phyloP scores from a whole-genome alignment of 768 basidiomycete genomes.

The Naganishia kalamii region DNA sequence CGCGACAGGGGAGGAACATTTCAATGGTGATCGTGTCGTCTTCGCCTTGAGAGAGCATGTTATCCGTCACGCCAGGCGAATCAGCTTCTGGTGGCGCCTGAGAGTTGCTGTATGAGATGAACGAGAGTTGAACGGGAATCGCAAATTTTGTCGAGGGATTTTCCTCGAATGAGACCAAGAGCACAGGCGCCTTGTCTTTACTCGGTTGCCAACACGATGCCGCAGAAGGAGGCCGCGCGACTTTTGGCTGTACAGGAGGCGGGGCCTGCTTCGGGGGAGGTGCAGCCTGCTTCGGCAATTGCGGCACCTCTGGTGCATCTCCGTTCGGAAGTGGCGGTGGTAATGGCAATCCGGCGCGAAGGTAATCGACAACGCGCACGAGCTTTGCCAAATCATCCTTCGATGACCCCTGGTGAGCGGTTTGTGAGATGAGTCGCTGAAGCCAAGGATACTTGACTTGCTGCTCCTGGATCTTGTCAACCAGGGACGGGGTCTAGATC shows the following conservation, averaged over 20 bases:
- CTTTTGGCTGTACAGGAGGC: background rate
- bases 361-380: background rate
- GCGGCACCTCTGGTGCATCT: background rate
- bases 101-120: conserved; percentile 10
- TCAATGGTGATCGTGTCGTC: background rate
- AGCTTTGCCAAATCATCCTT: background rate
- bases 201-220: background rate
- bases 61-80: background rate
- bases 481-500: background rate
- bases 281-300: background rate
- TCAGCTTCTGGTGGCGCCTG: background rate
- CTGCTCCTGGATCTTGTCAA: background rate
- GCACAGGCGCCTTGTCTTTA: background rate
- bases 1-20: background rate
- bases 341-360: background rate
- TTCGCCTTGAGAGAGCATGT: background rate
- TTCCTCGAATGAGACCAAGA: background rate
- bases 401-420: background rate
- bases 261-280: background rate
- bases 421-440: background rate
- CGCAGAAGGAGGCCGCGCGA: background rate
- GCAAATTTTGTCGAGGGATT: conserved; percentile 7
- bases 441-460: background rate
- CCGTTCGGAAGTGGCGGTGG: background rate
- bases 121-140: background rate